Conservation (phyloP, 2,329 filamentous ascomycete genomes). For the Botryosphaeria dothidea region DNA sequence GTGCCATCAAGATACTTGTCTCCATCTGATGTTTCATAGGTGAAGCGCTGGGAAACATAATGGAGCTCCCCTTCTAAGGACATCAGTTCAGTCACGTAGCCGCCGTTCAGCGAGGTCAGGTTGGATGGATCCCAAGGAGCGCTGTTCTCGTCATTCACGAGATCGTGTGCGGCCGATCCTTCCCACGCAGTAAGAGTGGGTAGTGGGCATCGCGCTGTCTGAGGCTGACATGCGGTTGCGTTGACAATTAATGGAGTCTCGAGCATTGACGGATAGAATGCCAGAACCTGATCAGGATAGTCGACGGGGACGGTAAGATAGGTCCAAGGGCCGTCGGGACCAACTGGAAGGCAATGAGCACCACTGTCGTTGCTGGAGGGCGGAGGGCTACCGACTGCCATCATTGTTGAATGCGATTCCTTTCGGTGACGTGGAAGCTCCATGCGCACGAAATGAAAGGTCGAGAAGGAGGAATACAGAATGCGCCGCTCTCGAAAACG, state of each 20-base stretch:
- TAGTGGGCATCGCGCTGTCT: background rate
- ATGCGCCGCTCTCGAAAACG: too few relatives aligned
- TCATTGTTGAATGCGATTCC: background rate
- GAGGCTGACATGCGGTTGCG: background rate
- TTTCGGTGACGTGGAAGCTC: background rate
- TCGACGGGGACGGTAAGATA: background rate
- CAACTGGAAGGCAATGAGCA: background rate
- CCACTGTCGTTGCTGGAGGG: background rate
- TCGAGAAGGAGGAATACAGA: too few relatives aligned
- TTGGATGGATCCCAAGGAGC: background rate
- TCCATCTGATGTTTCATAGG: background rate
- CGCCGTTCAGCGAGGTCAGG: background rate
- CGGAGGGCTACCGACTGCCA: background rate
- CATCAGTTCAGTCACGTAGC: background rate
- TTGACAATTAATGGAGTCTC: background rate
- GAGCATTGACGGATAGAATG: background rate
- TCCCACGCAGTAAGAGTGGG: background rate
- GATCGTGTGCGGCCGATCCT: background rate
- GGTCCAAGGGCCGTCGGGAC: conserved; percentile 4
- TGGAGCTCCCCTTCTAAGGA: background rate
- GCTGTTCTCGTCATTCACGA: background rate
- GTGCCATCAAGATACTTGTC: background rate
- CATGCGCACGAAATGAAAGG: too few relatives aligned
- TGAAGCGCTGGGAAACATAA: background rate
- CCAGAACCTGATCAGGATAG: background rate